A percentile compares a stretch with the other conserved stretches of the same genome.
phyloP scores from a whole-genome alignment of 2,329 filamentous ascomycete species.

The Fusarium globosum region DNA sequence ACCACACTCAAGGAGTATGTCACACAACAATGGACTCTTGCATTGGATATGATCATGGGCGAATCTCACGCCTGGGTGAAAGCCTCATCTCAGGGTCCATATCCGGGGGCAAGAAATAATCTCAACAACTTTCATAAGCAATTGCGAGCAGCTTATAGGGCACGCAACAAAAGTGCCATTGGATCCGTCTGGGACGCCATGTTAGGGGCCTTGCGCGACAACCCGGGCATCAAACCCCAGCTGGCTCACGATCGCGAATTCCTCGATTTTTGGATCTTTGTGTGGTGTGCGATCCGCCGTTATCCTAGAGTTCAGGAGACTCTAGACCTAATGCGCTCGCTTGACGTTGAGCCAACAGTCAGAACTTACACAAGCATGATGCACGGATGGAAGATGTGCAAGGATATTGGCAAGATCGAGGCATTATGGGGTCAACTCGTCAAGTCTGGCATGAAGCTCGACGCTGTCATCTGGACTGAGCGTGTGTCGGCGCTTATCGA shows the following conservation, averaged over 20 bases:
- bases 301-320: conserved; percentile 48
- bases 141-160: conserved; percentile 45
- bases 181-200: conserved; percentile 51
- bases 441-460: conserved; percentile 67
- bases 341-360: conserved; percentile 68
- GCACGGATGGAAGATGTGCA: conserved; percentile 71
- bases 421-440: conserved; percentile 75
- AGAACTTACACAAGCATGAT: conserved; percentile 80
- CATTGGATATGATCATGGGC: conserved; percentile 39
- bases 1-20: conserved; percentile 44
- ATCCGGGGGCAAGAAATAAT: conserved; percentile 3
- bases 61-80: conserved; percentile 40
- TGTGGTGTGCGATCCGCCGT: conserved; percentile 52
- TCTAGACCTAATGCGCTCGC: conserved; percentile 56
- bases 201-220: conserved; percentile 38
- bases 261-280: conserved; percentile 55
- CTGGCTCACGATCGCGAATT: conserved; percentile 51
- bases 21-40: conserved; percentile 44
- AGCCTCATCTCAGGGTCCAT: background rate
- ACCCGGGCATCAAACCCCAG: conserved; percentile 40
- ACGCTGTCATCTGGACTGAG: conserved; percentile 75
- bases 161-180: conserved; percentile 46
- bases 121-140: conserved; percentile 44
- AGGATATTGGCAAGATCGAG: conserved; percentile 69
- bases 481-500: conserved; percentile 74